phyloP scores from a whole-genome alignment of 148 eudicot genomes.

The Heliamphora exappendiculata region DNA sequence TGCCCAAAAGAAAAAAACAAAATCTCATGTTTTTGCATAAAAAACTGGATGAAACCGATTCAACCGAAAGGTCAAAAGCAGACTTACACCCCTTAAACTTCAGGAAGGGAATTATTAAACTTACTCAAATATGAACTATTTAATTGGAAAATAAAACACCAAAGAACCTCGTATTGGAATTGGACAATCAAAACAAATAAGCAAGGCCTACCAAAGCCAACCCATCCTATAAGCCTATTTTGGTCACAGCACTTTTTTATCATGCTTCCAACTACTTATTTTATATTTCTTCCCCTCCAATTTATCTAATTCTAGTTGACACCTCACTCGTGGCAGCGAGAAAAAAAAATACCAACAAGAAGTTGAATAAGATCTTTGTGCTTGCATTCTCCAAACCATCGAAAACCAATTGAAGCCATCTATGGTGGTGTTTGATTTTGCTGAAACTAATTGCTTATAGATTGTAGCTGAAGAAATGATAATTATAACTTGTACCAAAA shows the following conservation, averaged over 20 bases:
- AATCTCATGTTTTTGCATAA: not conserved
- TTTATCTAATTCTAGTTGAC: too few relatives aligned
- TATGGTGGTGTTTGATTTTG: too few relatives aligned
- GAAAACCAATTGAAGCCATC: not conserved
- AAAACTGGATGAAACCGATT: not conserved
- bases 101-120: not conserved
- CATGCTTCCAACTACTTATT: not conserved
- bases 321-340: too few relatives aligned
- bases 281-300: too few relatives aligned
- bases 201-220: not conserved
- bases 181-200: not conserved
- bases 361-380: too few relatives aligned
- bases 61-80: not conserved
- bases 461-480: too few relatives aligned
- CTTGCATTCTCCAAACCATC: not conserved
- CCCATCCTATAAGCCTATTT: not conserved
- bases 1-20: not conserved
- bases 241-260: not conserved
- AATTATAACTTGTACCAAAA: too few relatives aligned
- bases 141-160: not conserved
- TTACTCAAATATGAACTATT: not conserved
- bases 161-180: not conserved
- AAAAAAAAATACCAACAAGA: too few relatives aligned
- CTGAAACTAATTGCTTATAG: too few relatives aligned
- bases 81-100: not conserved